Conservation (phyloP, 2,329 filamentous ascomycete genomes). For the Aspergillus glaucus region DNA sequence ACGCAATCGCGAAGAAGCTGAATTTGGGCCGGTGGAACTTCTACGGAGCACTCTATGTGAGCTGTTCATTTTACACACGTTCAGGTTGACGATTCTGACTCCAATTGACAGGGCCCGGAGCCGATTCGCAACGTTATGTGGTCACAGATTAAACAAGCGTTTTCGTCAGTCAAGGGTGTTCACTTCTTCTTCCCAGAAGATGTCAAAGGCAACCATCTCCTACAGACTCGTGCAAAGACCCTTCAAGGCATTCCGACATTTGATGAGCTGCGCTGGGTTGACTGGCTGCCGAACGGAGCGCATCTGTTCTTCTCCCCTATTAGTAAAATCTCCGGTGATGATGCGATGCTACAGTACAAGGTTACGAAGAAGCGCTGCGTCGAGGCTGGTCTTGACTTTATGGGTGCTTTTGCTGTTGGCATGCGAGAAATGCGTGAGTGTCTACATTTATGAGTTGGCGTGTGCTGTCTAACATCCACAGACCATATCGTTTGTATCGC, state of each 20-base stretch:
- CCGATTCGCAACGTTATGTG: conserved; percentile 27
- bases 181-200: conserved; percentile 41
- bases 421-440: conserved; percentile 45
- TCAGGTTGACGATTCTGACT: too few species aligned
- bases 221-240: conserved; percentile 22
- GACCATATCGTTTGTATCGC: conserved; percentile 51
- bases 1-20: conserved; percentile 36
- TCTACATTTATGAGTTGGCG: too few species aligned
- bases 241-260: conserved; percentile 19
- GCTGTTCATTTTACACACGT: too few species aligned
- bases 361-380: conserved; percentile 34
- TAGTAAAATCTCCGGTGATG: conserved; percentile 42
- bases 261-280: conserved; percentile 39
- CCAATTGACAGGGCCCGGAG: conserved; percentile 30
- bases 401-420: conserved; percentile 47
- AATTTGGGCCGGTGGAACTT: conserved; percentile 47
- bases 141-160: conserved; percentile 39
- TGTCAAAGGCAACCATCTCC: conserved; percentile 25
- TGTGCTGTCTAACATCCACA: not conserved
- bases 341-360: conserved; percentile 42
- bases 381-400: conserved; percentile 47
- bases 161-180: conserved; percentile 37
- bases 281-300: conserved; percentile 49
- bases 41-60: conserved; percentile 35
- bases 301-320: conserved; percentile 52